A percentile compares a stretch with the other conserved stretches of the same genome.
Conservation (phyloP, 2,329 filamentous ascomycete species). For the Lecanicillium sp. region DNA sequence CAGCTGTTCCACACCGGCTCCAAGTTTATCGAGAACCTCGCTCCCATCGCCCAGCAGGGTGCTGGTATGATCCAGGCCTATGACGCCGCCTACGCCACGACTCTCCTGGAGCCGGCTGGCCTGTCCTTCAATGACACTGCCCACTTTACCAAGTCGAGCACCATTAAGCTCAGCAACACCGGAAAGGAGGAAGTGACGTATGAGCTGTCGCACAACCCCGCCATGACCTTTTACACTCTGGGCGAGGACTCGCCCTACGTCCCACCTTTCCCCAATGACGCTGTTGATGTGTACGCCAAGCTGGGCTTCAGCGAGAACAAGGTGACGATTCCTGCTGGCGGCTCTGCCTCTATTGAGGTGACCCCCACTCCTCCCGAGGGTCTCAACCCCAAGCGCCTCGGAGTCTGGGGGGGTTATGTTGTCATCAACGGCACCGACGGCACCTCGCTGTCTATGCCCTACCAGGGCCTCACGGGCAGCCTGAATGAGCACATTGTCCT, state of each 20-base stretch:
- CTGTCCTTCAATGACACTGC: conserved; percentile 59
- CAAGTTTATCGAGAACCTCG: conserved; percentile 29
- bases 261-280: conserved; percentile 36
- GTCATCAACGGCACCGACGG: conserved; percentile 29
- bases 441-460: conserved; percentile 28
- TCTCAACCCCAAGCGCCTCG: conserved; percentile 22
- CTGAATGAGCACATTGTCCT: conserved; percentile 26
- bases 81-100: conserved; percentile 47
- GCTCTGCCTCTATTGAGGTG: conserved; percentile 39
- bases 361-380: conserved; percentile 31
- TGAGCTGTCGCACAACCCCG: conserved; percentile 40
- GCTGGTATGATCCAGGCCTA: conserved; percentile 52
- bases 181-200: conserved; percentile 42
- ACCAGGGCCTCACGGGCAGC: conserved; percentile 27
- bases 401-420: conserved; percentile 36
- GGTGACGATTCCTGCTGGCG: conserved; percentile 33
- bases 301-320: conserved; percentile 33
- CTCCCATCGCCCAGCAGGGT: conserved; percentile 54
- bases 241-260: conserved; percentile 25
- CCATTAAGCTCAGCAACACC: conserved; percentile 50
- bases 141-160: conserved; percentile 38
- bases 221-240: conserved; percentile 46
- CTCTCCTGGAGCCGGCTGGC: conserved; percentile 46
- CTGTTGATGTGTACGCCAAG: conserved; percentile 31
- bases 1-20: conserved; percentile 39